phyloP scores from a whole-genome alignment of 345 rosid genomes.

The Sisymbrium altissimum region DNA sequence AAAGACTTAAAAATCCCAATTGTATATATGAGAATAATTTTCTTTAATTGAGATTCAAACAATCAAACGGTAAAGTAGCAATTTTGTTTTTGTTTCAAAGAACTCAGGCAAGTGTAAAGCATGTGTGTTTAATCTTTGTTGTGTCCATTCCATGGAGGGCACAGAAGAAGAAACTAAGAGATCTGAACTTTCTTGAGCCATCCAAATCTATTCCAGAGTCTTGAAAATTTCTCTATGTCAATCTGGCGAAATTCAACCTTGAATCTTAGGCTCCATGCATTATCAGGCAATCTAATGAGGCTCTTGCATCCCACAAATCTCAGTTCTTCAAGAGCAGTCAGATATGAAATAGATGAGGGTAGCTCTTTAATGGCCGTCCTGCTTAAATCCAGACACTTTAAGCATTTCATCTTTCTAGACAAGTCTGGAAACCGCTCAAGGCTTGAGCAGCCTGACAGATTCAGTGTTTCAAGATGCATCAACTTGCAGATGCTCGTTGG shows the following conservation, averaged over 20 bases:
- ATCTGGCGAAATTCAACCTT: constrained; percentile 26
- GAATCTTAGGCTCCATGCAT: constrained; percentile 15
- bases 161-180: constrained; percentile 4
- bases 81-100: too few relatives aligned
- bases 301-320: not conserved
- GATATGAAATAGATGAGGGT: constrained; percentile 1
- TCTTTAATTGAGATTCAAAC: too few relatives aligned
- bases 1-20: too few relatives aligned
- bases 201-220: constrained; percentile 19
- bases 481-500: constrained; percentile 27
- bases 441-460: constrained; percentile 30
- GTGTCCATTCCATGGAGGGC: not conserved
- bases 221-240: constrained; percentile 25
- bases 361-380: constrained; percentile 10
- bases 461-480: constrained; percentile 28
- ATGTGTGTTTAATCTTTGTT: not conserved
- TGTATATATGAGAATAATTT: too few relatives aligned
- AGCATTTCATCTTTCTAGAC: constrained; percentile 26
- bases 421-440: constrained; percentile 9
- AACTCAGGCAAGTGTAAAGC: too few relatives aligned
- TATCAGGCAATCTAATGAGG: constrained; percentile 20
- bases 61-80: too few relatives aligned
- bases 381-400: constrained; percentile 25
- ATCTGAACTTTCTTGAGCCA: constrained; percentile 20
- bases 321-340: constrained; percentile 31